These are phyloP conservation scores for Clarireedia homoeocarpa DNA, from an alignment of 2,329 filamentous ascomycete species.

Conservation along the genomic window DNA sequence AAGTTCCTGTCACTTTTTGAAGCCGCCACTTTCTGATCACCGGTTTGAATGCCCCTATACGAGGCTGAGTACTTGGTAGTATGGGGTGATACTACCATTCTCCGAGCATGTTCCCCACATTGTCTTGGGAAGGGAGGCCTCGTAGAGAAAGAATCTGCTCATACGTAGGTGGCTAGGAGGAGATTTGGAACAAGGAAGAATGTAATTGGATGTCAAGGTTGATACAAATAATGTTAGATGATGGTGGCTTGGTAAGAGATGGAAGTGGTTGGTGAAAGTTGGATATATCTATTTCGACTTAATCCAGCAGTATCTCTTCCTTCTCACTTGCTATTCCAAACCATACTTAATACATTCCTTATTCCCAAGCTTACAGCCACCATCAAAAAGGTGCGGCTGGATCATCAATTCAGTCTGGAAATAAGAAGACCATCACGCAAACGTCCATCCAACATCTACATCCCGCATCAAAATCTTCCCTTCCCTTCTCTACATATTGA, in stretches of 20 bases:
- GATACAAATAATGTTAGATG: not conserved
- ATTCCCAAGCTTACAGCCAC: not conserved
- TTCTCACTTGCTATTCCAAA: not conserved
- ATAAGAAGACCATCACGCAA: not conserved
- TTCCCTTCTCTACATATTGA: not conserved
- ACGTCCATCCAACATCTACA: not conserved
- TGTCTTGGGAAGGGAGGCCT: not conserved
- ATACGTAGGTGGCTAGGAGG: slow-evolving; percentile 1
- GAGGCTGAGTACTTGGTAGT: not conserved
- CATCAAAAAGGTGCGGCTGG: not conserved
- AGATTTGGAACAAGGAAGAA: not conserved
- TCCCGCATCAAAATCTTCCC: not conserved
- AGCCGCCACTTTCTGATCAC: not conserved
- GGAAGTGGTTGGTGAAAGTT: slow-evolving; percentile 1
- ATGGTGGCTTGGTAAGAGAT: not conserved
- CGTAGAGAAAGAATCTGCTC: not conserved
- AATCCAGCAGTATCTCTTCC: not conserved
- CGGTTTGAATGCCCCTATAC: not conserved
- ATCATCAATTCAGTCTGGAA: not conserved
- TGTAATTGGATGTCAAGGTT: not conserved
- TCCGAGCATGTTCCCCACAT: not conserved
- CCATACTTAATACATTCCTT: not conserved
- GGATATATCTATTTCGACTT: slow-evolving; percentile 3
- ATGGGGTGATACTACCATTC: not conserved
- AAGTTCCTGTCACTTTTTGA: not conserved